Conservation (phyloP, 2,329 filamentous ascomycete genomes). For the Atkinsonella hypoxylon region DNA sequence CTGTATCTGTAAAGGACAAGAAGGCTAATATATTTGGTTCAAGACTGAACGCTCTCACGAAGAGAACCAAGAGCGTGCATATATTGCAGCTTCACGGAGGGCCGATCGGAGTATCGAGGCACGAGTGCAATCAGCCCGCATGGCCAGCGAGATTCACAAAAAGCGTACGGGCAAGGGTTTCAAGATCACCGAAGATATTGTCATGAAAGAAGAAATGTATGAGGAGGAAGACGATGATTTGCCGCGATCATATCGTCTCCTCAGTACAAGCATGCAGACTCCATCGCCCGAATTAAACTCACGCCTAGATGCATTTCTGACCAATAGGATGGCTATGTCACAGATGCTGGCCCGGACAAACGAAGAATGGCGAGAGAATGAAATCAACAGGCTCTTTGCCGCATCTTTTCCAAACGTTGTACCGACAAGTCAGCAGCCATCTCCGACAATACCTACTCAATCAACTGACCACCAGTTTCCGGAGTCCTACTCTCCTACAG, state of each 20-base stretch:
- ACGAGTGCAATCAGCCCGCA: conserved; percentile 71
- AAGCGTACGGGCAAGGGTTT: conserved; percentile 72
- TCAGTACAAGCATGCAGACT: conserved; percentile 51
- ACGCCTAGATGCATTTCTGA: conserved; percentile 38
- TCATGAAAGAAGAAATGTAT: conserved; percentile 89
- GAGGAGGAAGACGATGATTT: conserved; percentile 84
- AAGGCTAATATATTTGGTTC: background rate
- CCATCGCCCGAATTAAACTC: conserved; percentile 49
- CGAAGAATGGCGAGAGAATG: conserved; percentile 29
- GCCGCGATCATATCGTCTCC: conserved; percentile 51
- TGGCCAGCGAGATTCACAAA: conserved; percentile 87
- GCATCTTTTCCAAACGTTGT: conserved; percentile 31
- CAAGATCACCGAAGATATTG: conserved; percentile 73
- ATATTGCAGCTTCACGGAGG: conserved; percentile 80
- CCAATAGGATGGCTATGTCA: conserved; percentile 31
- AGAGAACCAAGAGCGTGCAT: conserved; percentile 78
- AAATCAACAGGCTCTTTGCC: conserved; percentile 35
- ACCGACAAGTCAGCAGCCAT: conserved; percentile 14
- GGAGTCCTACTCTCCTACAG: background rate
- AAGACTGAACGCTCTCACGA: conserved; percentile 66
- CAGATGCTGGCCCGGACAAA: conserved; percentile 25
- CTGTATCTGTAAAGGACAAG: too few relatives aligned
- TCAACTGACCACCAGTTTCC: conserved; percentile 1
- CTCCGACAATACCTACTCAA: conserved; percentile 2
- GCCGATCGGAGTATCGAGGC: conserved; percentile 82